A percentile compares a stretch with the other conserved stretches of the same genome.
Evolutionary conservation across 495 filamentous ascomycete species (phyloP).

Genomic region (Oidiodendron maius): DNA sequence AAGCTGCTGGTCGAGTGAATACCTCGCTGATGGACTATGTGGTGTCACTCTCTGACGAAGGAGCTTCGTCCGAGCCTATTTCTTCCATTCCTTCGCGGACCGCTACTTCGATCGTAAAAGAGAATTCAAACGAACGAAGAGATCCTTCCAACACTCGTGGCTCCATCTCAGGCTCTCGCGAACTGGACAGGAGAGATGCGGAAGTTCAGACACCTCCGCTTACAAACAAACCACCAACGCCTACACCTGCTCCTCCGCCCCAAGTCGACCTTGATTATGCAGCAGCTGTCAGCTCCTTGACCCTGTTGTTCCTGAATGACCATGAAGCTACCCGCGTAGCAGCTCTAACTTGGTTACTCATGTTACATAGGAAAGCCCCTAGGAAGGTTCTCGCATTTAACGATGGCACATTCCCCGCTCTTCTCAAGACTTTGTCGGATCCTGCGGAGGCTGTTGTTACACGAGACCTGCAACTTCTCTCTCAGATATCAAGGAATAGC

Average conservation of each 20-base stretch:
- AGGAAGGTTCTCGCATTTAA: slow-evolving; percentile 92
- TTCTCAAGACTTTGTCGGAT: slow-evolving; percentile 95
- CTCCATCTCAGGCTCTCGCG: slow-evolving; percentile 48
- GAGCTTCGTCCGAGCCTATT: slow-evolving; percentile 36
- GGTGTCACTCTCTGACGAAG: slow-evolving; percentile 80
- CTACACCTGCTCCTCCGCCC: slow-evolving; percentile 38
- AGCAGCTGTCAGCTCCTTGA: slow-evolving; percentile 93
- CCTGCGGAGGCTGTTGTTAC: slow-evolving; percentile 94
- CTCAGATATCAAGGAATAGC: slow-evolving; percentile 92
- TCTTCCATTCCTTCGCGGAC: slow-evolving; percentile 37
- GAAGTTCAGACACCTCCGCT: slow-evolving; percentile 36
- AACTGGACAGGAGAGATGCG: slow-evolving; percentile 51
- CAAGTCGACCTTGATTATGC: slow-evolving; percentile 85
- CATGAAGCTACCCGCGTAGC: slow-evolving; percentile 93
- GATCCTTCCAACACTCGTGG: slow-evolving; percentile 47
- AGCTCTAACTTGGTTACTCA: slow-evolving; percentile 91
- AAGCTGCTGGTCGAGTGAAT: slow-evolving; percentile 85
- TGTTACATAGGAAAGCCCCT: slow-evolving; percentile 93
- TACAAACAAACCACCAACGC: slow-evolving; percentile 40
- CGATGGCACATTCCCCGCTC: slow-evolving; percentile 91
- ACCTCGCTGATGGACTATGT: slow-evolving; percentile 87
- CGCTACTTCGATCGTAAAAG: slow-evolving; percentile 41
- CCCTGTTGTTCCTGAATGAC: slow-evolving; percentile 90
- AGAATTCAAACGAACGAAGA: slow-evolving; percentile 37
- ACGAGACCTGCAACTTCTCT: slow-evolving; percentile 87